These are phyloP conservation scores for Madurella mycetomatis DNA, from an alignment of 2,329 filamentous ascomycete genomes.

Conservation along the genomic window DNA sequence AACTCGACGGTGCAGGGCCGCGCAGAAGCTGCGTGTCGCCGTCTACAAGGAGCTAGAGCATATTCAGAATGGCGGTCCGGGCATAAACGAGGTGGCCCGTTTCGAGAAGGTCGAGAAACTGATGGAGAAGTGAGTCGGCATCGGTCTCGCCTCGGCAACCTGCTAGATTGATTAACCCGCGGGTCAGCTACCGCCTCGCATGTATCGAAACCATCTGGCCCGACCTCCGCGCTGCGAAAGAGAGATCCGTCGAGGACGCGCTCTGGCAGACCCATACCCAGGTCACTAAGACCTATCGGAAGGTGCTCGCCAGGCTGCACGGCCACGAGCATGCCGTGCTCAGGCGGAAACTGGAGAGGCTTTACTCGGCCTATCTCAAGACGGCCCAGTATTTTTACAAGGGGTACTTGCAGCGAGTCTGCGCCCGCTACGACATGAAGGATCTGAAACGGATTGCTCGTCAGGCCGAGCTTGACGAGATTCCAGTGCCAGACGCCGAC, in stretches of 20 bases:
- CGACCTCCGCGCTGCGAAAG: conserved; percentile 63
- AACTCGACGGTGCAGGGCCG: conserved; percentile 31
- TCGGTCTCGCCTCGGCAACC: background rate
- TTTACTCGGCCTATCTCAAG: conserved; percentile 81
- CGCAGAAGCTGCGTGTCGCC: conserved; percentile 41
- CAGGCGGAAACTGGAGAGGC: conserved; percentile 73
- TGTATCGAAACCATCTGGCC: conserved; percentile 69
- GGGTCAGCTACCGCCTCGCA: conserved; percentile 48
- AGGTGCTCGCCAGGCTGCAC: conserved; percentile 55
- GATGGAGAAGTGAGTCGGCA: conserved; percentile 38
- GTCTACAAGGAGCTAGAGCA: conserved; percentile 42
- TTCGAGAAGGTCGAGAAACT: conserved; percentile 42
- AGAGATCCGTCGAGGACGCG: conserved; percentile 60
- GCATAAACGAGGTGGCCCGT: conserved; percentile 37
- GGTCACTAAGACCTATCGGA: conserved; percentile 75
- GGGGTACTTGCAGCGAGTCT: conserved; percentile 74
- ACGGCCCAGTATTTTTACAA: conserved; percentile 85
- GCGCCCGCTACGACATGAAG: conserved; percentile 52
- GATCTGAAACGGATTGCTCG: conserved; percentile 31
- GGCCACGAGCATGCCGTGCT: conserved; percentile 52
- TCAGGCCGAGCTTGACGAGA: conserved; percentile 31
- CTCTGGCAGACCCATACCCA: conserved; percentile 77
- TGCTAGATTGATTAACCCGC: conserved; percentile 11
- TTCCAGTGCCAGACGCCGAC: conserved; percentile 38
- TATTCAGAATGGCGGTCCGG: conserved; percentile 35